Conservation (phyloP, 305 asterid species). For the Fraxinus angustifolia region DNA sequence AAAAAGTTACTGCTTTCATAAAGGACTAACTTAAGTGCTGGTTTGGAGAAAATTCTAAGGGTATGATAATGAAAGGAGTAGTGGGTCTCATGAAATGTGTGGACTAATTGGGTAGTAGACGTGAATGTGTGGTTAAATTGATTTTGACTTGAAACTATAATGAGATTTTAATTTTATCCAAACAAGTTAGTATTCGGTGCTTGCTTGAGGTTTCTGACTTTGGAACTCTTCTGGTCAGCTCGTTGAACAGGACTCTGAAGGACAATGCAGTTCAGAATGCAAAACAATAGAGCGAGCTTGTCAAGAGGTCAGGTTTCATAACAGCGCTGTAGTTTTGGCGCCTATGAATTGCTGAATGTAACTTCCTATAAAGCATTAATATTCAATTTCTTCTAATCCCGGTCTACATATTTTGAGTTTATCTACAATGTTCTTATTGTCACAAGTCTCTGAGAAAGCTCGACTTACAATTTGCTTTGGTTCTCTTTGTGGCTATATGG, state of each 20-base stretch:
- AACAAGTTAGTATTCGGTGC: neutral
- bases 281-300: constrained; percentile 95
- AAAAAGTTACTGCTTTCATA: neutral
- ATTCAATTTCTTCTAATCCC: neutral
- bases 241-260: constrained; percentile 89
- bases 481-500: neutral
- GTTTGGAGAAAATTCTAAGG: neutral
- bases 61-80: neutral
- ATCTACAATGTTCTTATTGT: neutral
- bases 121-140: neutral
- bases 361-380: neutral
- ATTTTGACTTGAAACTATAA: neutral
- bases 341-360: neutral
- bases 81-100: neutral
- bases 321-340: neutral
- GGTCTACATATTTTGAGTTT: neutral
- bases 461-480: neutral
- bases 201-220: constrained; percentile 20
- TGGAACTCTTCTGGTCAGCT: constrained; percentile 51
- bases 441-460: neutral
- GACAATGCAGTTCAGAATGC: constrained; percentile 89
- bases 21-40: neutral
- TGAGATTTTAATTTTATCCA: neutral
- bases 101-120: neutral
- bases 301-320: constrained; percentile 67